These are phyloP conservation scores for Umbellularia californica DNA, from an alignment of 164 flowering plant genomes.

Conservation along the genomic window DNA sequence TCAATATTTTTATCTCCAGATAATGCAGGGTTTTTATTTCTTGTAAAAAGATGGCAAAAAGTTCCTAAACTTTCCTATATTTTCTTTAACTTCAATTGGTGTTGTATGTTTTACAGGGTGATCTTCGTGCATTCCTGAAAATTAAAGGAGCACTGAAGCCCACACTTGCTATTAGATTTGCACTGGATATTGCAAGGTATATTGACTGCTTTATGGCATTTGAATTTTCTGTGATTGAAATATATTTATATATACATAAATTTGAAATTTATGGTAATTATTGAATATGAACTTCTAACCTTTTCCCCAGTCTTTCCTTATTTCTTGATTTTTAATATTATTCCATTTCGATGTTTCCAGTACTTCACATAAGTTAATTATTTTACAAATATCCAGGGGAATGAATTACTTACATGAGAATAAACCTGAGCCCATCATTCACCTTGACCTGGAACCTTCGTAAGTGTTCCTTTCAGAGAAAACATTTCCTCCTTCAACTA, in stretches of 20 bases:
- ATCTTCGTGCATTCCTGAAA: slow-evolving; percentile 54
- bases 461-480: slow-evolving; percentile 34
- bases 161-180: slow-evolving; percentile 50
- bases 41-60: background rate
- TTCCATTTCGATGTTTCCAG: background rate
- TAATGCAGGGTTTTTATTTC: background rate
- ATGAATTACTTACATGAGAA: slow-evolving; percentile 93
- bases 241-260: no score
- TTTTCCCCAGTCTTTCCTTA: background rate
- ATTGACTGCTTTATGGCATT: slow-evolving; percentile 2
- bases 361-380: background rate
- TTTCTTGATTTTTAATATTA: background rate
- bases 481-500: background rate
- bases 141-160: slow-evolving; percentile 56
- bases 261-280: background rate
- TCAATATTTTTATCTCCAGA: background rate
- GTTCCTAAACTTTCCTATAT: background rate
- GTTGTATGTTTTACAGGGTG: slow-evolving; percentile 49
- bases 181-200: slow-evolving; percentile 83
- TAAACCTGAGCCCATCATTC: slow-evolving; percentile 83
- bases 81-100: slow-evolving; percentile 1
- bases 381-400: slow-evolving; percentile 63
- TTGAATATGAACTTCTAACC: background rate
- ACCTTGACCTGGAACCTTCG: slow-evolving; percentile 98
- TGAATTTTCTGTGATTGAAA: background rate